Conservation (phyloP, 2,329 filamentous ascomycete genomes). For the Penicillium verrucosum region DNA sequence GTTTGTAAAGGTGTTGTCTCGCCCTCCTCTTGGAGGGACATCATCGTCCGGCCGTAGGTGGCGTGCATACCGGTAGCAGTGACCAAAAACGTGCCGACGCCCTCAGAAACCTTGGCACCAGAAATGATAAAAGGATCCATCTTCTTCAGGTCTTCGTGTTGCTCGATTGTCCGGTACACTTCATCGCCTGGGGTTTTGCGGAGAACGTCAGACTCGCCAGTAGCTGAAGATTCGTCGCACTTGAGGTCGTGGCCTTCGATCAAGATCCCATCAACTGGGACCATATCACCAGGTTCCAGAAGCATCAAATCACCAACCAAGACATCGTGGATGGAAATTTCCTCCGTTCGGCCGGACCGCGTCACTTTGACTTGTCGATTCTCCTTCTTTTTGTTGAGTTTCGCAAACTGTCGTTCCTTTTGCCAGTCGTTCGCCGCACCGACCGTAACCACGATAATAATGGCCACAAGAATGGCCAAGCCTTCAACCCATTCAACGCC, state of each 20-base stretch:
- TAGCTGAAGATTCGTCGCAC: conserved; percentile 72
- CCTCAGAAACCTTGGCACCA: conserved; percentile 72
- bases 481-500: conserved; percentile 79
- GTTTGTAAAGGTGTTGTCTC: conserved; percentile 76
- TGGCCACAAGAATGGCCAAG: conserved; percentile 73
- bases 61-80: conserved; percentile 72
- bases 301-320: conserved; percentile 71
- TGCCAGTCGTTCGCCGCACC: conserved; percentile 80
- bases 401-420: conserved; percentile 76
- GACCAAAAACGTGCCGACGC: conserved; percentile 71
- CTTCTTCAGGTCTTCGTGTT: conserved; percentile 59
- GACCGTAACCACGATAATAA: conserved; percentile 70
- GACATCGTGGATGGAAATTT: conserved; percentile 68
- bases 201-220: conserved; percentile 71
- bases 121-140: conserved; percentile 79
- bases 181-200: conserved; percentile 65
- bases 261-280: conserved; percentile 69
- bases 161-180: conserved; percentile 61
- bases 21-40: conserved; percentile 72
- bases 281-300: conserved; percentile 69
- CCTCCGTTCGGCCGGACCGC: conserved; percentile 67
- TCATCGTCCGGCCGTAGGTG: conserved; percentile 72
- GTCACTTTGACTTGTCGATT: conserved; percentile 70
- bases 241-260: conserved; percentile 64
- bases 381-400: conserved; percentile 76